Conservation (phyloP, 345 rosid genomes). For the Dovyalis caffra region DNA sequence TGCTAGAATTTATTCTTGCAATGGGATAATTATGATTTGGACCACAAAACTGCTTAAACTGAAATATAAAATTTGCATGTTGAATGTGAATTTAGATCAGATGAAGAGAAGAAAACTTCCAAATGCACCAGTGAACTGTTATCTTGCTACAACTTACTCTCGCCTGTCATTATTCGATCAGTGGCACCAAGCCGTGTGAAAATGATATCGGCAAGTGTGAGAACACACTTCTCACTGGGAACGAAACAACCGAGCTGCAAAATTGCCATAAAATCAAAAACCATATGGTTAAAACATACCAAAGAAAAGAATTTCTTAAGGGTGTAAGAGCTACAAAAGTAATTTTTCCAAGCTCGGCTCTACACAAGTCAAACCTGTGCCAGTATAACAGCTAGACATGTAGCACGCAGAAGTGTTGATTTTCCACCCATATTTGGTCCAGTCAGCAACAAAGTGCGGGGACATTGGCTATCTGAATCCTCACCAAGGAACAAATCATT, state of each 20-base stretch:
- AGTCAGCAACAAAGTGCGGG: conserved; percentile 67
- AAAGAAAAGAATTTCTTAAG: neutral
- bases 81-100: neutral
- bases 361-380: conserved; percentile 61
- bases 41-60: neutral
- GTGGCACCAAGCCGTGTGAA: conserved; percentile 93
- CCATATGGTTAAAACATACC: neutral
- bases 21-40: neutral
- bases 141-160: conserved; percentile 51
- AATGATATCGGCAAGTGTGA: conserved; percentile 77
- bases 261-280: conserved; percentile 12
- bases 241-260: conserved; percentile 87
- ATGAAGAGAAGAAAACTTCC: neutral
- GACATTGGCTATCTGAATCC: conserved; percentile 43
- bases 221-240: conserved; percentile 62
- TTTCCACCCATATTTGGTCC: conserved; percentile 99
- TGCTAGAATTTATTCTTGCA: neutral
- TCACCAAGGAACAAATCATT: conserved; percentile 75
- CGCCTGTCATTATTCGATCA: conserved; percentile 93
- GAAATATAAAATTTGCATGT: neutral
- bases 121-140: neutral
- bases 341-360: neutral
- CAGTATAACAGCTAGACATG: conserved; percentile 82
- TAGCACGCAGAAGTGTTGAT: conserved; percentile 89
- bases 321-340: neutral